Percentiles rank a stretch among this genome's conserved stretches.
Conservation (phyloP, 805 yeast species). For the Yueomyces sinensis region DNA sequence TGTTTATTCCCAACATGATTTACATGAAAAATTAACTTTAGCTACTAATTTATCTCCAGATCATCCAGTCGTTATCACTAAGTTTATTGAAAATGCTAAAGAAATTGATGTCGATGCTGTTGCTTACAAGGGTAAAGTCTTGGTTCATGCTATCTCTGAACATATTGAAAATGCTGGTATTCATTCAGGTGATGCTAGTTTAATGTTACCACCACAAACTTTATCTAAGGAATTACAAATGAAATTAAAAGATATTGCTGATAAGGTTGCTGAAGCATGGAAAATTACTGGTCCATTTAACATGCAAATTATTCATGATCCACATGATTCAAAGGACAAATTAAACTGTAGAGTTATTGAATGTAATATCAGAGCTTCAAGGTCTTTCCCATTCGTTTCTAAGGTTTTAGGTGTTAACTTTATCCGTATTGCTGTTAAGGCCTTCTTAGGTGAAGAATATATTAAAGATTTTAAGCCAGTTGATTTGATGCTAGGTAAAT, state of each 20-base stretch:
- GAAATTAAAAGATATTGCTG: constrained; percentile 78
- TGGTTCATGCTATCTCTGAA: constrained; percentile 93
- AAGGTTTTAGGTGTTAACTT: constrained; percentile 92
- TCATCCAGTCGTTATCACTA: constrained; percentile 95
- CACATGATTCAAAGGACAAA: constrained; percentile 28
- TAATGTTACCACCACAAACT: constrained; percentile 82
- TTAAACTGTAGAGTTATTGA: constrained; percentile 86
- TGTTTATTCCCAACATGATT: constrained; percentile 64
- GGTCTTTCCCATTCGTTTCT: constrained; percentile 98
- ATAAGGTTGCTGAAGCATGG: constrained; percentile 88
- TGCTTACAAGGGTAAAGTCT: constrained; percentile 74
- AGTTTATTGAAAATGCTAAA: constrained; percentile 89
- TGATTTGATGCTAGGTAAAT: constrained; percentile 58
- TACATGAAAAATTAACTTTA: constrained; percentile 66
- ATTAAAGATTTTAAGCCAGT: constrained; percentile 73
- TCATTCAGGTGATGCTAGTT: constrained; percentile 97
- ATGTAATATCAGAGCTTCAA: constrained; percentile 96
- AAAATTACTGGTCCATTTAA: constrained; percentile 96
- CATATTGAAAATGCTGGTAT: constrained; percentile 98
- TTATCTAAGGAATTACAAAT: constrained; percentile 51
- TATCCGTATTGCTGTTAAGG: constrained; percentile 87
- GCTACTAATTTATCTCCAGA: constrained; percentile 92
- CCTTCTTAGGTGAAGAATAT: constrained; percentile 54
- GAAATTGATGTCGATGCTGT: constrained; percentile 97
- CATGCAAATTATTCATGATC: constrained; percentile 86